Conservation (phyloP, 1,139 yeast species). For the Saccharomyces hybrid region DNA sequence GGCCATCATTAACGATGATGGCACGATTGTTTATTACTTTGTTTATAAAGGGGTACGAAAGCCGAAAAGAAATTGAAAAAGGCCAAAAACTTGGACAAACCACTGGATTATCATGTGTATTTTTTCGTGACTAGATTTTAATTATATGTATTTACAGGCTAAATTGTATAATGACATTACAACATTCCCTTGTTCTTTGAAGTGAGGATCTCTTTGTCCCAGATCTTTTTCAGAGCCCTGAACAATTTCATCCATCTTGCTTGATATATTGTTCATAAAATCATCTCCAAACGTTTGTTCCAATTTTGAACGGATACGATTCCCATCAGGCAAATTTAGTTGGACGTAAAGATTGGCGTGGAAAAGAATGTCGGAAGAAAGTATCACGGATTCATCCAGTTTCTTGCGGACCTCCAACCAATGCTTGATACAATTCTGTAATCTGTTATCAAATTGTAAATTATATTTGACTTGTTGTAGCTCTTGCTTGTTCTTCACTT, state of each 20-base stretch:
- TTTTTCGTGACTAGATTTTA: background rate
- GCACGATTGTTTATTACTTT: slow-evolving; percentile 59
- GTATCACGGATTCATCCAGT: slow-evolving; percentile 4
- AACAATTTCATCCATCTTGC: background rate
- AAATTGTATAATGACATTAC: slow-evolving; percentile 15
- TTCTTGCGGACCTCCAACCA: slow-evolving; percentile 17
- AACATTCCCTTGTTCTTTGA: slow-evolving; percentile 22
- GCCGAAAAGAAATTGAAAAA: slow-evolving; percentile 41
- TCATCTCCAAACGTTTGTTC: slow-evolving; percentile 10
- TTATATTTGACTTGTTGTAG: slow-evolving; percentile 50
- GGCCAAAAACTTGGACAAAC: too few relatives aligned
- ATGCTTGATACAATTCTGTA: slow-evolving; percentile 13
- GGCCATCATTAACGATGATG: slow-evolving; percentile 55
- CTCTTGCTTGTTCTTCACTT: slow-evolving; percentile 19
- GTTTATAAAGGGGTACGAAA: slow-evolving; percentile 56
- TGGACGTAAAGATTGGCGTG: slow-evolving; percentile 25
- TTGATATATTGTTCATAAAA: background rate
- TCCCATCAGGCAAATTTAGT: slow-evolving; percentile 21
- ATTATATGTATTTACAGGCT: slow-evolving; percentile 4
- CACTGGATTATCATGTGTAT: background rate
- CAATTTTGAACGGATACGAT: slow-evolving; percentile 13
- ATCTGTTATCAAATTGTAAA: slow-evolving; percentile 21
- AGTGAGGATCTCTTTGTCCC: slow-evolving; percentile 12
- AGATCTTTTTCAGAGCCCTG: background rate
- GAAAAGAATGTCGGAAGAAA: slow-evolving; percentile 18